These are phyloP conservation scores for Tulasnella sp. DNA, from an alignment of 768 basidiomycete species.

Conservation along the genomic window DNA sequence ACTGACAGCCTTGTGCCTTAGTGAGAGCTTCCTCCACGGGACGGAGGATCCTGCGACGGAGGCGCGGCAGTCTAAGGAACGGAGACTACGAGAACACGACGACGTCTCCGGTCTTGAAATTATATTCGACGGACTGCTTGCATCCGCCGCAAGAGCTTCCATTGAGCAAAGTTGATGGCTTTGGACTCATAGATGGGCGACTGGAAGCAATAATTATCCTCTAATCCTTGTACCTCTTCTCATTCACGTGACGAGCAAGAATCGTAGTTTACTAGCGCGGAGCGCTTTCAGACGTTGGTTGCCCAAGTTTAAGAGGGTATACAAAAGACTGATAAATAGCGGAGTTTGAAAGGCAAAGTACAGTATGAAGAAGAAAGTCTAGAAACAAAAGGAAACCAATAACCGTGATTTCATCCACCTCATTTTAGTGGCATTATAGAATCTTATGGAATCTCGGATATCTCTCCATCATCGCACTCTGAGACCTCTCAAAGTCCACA, in stretches of 20 bases:
- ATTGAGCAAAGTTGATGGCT: too few relatives aligned
- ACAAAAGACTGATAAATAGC: too few relatives aligned
- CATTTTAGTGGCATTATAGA: not conserved
- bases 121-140: slow-evolving; percentile 65
- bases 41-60: too few relatives aligned
- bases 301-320: not conserved
- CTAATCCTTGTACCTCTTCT: not conserved
- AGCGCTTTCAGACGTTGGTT: not conserved
- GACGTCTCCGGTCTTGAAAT: slow-evolving; percentile 43
- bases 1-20: too few relatives aligned
- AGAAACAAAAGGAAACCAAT: too few relatives aligned
- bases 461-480: not conserved
- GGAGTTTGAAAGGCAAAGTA: not conserved
- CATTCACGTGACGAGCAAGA: not conserved
- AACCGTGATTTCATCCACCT: too few relatives aligned
- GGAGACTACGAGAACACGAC: slow-evolving; percentile 96
- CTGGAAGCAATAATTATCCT: too few relatives aligned
- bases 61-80: too few relatives aligned
- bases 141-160: slow-evolving; percentile 59
- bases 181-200: too few relatives aligned
- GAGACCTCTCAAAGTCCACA: not conserved
- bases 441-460: not conserved
- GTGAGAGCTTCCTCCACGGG: too few relatives aligned
- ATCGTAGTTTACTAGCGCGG: not conserved
- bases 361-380: not conserved